These are phyloP conservation scores for Volutella citrinella DNA, from an alignment of 2,329 filamentous ascomycete genomes.

Conservation along the genomic window DNA sequence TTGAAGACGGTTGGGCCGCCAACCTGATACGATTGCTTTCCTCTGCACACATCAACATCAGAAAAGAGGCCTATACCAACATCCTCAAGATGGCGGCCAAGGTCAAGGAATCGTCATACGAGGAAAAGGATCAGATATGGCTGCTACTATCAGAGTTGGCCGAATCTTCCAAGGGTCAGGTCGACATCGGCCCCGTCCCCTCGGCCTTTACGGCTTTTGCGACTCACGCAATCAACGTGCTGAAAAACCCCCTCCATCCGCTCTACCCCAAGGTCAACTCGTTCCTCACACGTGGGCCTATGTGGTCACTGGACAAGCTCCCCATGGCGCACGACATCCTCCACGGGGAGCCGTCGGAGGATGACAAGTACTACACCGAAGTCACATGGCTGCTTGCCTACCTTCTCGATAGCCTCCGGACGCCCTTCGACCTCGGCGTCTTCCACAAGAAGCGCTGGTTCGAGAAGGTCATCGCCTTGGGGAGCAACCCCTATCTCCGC, in stretches of 20 bases:
- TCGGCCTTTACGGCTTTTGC: conserved; percentile 77
- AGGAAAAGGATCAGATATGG: conserved; percentile 75
- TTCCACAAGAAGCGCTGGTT: conserved; percentile 65
- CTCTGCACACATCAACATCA: conserved; percentile 71
- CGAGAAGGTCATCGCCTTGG: conserved; percentile 70
- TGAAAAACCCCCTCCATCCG: conserved; percentile 74
- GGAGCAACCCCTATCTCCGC: conserved; percentile 63
- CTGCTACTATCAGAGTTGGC: conserved; percentile 76
- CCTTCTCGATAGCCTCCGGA: conserved; percentile 65
- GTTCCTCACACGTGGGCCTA: conserved; percentile 74
- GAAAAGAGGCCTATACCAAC: conserved; percentile 71
- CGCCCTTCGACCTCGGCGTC: conserved; percentile 55
- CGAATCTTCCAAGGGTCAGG: conserved; percentile 63
- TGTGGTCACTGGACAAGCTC: conserved; percentile 72
- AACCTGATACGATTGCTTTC: conserved; percentile 72
- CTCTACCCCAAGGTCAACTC: conserved; percentile 84
- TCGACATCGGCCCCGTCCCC: conserved; percentile 60
- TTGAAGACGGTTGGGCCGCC: conserved; percentile 72
- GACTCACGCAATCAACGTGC: conserved; percentile 63
- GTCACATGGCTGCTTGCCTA: conserved; percentile 72
- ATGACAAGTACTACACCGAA: conserved; percentile 71
- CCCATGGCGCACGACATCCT: conserved; percentile 65
- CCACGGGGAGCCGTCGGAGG: conserved; percentile 64
- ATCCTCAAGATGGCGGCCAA: conserved; percentile 63
- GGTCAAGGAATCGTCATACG: conserved; percentile 65